Conservation (phyloP, 306 rosid genomes). For the Vigna nakashimae region DNA sequence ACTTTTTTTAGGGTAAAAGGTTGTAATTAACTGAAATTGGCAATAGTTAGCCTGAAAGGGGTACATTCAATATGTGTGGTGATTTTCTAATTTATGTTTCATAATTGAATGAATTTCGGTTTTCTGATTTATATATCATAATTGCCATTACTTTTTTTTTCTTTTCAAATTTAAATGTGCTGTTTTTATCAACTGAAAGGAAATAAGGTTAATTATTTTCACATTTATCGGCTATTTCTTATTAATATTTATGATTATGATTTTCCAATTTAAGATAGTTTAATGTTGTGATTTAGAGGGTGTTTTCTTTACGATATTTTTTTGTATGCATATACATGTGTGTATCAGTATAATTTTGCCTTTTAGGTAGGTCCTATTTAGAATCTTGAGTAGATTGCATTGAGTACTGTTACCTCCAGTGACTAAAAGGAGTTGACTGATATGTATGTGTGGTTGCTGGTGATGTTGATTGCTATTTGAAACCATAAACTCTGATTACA, state of each 20-base stretch:
- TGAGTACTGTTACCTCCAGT: not conserved
- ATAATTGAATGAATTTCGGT: not conserved
- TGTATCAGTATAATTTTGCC: not conserved
- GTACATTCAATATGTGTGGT: not conserved
- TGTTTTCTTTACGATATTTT: not conserved
- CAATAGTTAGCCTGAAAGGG: not conserved
- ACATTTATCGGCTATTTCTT: not conserved
- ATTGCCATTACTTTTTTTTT: not conserved
- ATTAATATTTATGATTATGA: not conserved
- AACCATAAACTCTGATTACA: slow-evolving; percentile 1
- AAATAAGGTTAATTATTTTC: not conserved
- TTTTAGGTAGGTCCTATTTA: not conserved
- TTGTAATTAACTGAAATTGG: not conserved
- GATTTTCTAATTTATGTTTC: not conserved
- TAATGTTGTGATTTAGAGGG: not conserved
- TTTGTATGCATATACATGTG: not conserved
- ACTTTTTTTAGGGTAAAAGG: too few relatives aligned
- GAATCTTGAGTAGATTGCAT: not conserved
- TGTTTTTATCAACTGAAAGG: not conserved
- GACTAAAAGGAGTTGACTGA: slow-evolving; percentile 32
- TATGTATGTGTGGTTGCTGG: slow-evolving; percentile 23
- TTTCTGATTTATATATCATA: not conserved
- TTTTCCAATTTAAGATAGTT: not conserved
- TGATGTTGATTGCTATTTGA: slow-evolving; percentile 15
- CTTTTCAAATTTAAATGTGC: not conserved